Base-by-base conservation (phyloP, 2,329 filamentous ascomycete species). In the Fusarium sp. region DNA sequence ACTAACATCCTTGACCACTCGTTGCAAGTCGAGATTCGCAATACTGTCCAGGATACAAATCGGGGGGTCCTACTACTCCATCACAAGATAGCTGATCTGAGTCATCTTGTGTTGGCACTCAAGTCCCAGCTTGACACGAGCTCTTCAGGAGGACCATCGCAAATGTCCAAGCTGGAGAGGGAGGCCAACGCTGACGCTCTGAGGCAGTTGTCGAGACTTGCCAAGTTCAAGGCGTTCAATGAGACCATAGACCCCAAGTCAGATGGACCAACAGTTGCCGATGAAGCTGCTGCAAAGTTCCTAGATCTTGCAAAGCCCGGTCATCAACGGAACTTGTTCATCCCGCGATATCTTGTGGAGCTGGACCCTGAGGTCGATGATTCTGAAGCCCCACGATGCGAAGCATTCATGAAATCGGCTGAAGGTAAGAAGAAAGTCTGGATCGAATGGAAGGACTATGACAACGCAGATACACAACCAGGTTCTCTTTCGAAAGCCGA, bases 381-480 rank as follows among this genome's bases (percentile, higher is more conserved):
- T 12, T 73, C 70, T 19, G 80, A 80, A 21, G 69, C 74, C 4
- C 74, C 79, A 4, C 76, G 82, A 23, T 83, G 81, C 46, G 82
- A 84, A 48, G 83, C 81, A 5, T 44, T 75, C 19, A 77, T 84
- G 61, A 77, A 73, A 37, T 74, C 78, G 6, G 67, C 77, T 6
- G 70, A 76, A n/a, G 80, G 78, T 8, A 74, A 63, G 49, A 81
- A 79, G 53, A 79, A 76, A 31, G 81, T 85, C 1, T 85, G 83
- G 84, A 79, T 85, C 10, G 84, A 85, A 66, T 85, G 83, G 84
- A 85, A 84, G 70, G 81, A 84, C 58, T 85, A 84, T 62, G 80
- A 81, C 41, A 67, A 62, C 7, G 77, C 80, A n/a, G 78, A 75
- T 1, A 72, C 78, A 26, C 67, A 74, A 10, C 76, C 79, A 6